phyloP scores from a whole-genome alignment of 2,329 filamentous ascomycete species.

The Stagonosporopsis cucurbitacearum region DNA sequence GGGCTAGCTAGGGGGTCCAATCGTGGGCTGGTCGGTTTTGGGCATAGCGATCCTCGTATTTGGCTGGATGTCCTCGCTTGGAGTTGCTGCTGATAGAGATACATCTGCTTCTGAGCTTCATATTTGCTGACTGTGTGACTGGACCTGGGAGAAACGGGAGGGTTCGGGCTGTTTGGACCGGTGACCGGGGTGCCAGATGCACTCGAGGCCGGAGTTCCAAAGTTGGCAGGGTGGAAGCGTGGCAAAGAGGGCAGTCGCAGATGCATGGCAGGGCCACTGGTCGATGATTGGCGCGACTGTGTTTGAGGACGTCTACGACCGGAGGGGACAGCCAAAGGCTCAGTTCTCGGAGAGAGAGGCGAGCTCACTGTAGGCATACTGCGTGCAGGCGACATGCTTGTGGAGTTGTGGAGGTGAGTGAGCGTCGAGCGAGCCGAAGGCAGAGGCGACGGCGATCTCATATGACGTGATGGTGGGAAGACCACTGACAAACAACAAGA shows the following conservation, averaged over 20 bases:
- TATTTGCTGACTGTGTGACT: slow-evolving; percentile 50
- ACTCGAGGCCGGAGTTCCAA: slow-evolving; percentile 51
- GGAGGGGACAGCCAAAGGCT: slow-evolving; percentile 46
- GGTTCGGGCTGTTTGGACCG: slow-evolving; percentile 50
- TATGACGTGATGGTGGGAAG: slow-evolving; percentile 38
- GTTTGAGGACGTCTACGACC: slow-evolving; percentile 41
- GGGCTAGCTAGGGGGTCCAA: slow-evolving; percentile 59
- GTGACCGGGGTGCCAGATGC: slow-evolving; percentile 46
- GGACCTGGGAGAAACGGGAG: slow-evolving; percentile 53
- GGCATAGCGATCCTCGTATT: slow-evolving; percentile 25
- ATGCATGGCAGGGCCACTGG: slow-evolving; percentile 43
- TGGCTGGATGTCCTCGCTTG: slow-evolving; percentile 41
- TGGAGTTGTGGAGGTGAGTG: slow-evolving; percentile 26
- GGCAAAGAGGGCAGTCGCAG: slow-evolving; percentile 58
- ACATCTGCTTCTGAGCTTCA: slow-evolving; percentile 58
- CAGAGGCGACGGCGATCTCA: slow-evolving; percentile 32
- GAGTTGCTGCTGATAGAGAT: slow-evolving; percentile 56
- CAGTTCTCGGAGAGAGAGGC: slow-evolving; percentile 45
- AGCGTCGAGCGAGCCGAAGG: slow-evolving; percentile 28
- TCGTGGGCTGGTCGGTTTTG: slow-evolving; percentile 56
- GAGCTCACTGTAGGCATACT: slow-evolving; percentile 43
- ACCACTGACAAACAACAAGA: slow-evolving; percentile 18
- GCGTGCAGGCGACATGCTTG: slow-evolving; percentile 39
- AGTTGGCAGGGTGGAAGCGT: slow-evolving; percentile 61
- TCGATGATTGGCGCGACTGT: slow-evolving; percentile 45